These are phyloP conservation scores for Starmerella bombi DNA, from an alignment of 805 yeast genomes.

Conservation along the genomic window DNA sequence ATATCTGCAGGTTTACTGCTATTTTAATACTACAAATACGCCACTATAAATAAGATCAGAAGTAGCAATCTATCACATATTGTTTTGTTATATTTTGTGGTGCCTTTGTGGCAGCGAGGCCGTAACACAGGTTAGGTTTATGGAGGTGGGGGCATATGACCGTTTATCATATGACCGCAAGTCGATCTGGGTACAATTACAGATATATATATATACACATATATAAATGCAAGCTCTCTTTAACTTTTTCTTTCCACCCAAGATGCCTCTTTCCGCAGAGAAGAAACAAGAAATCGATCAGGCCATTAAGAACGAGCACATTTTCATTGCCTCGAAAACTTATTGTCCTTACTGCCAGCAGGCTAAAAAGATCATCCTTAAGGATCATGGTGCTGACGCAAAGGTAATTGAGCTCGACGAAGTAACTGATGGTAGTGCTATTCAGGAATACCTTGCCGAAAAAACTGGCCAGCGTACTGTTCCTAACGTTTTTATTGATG, in stretches of 20 bases:
- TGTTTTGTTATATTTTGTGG: no score
- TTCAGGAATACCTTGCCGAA: conserved; percentile 65
- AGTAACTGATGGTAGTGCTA: conserved; percentile 56
- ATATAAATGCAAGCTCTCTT: conserved; percentile 1
- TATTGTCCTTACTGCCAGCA: conserved; percentile 50
- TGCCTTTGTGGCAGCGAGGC: no score
- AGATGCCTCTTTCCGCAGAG: conserved; percentile 17
- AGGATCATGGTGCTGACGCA: conserved; percentile 31
- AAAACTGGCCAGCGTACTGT: conserved; percentile 86
- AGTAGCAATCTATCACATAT: no score
- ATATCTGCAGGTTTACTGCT: no score
- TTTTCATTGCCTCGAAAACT: conserved; percentile 74
- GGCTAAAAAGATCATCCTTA: conserved; percentile 35
- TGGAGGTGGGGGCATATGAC: background rate
- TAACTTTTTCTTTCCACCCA: conserved; percentile 13
- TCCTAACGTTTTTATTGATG: conserved; percentile 81
- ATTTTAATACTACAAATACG: no score
- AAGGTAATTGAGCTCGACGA: conserved; percentile 25
- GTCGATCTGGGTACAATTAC: background rate
- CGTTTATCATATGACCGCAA: conserved; percentile 1
- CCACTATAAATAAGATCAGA: no score
- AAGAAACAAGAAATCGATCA: conserved; percentile 37
- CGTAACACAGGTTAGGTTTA: no score
- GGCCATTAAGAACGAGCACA: conserved; percentile 48
- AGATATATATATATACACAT: background rate